Conservation (phyloP, 208 protist species). For the Porcisia hertigi region DNA sequence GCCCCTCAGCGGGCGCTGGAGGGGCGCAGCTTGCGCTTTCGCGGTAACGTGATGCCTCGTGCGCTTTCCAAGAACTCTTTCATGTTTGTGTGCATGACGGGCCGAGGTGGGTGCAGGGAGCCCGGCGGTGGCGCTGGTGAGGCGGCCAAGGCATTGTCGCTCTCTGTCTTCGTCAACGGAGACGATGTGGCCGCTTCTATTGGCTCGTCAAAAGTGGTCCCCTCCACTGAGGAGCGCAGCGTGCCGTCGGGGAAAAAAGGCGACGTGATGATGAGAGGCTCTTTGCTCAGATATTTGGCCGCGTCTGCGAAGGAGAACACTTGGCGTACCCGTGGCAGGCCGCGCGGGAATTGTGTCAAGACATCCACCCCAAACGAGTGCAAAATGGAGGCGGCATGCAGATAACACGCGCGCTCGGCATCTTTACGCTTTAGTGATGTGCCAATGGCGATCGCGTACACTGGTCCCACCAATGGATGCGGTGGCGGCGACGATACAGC, state of each 20-base stretch:
- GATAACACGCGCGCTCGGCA: conserved; percentile 73
- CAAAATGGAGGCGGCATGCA: conserved; percentile 78
- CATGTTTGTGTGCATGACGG: conserved; percentile 63
- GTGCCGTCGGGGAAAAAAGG: conserved; percentile 13
- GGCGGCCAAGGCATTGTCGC: background rate
- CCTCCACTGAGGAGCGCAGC: conserved; percentile 2
- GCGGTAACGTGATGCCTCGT: conserved; percentile 38
- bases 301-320: conserved; percentile 23
- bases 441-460: conserved; percentile 56
- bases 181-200: background rate
- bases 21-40: conserved; percentile 24
- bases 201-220: background rate
- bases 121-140: conserved; percentile 4
- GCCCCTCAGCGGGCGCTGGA: background rate
- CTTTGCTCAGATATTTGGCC: conserved; percentile 12
- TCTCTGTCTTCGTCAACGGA: background rate
- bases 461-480: background rate
- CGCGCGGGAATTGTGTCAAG: conserved; percentile 35
- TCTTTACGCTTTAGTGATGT: conserved; percentile 83
- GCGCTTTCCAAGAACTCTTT: conserved; percentile 52
- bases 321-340: conserved; percentile 41
- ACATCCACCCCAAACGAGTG: conserved; percentile 56
- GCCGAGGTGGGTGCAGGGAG: conserved; percentile 26
- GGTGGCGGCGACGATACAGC: conserved; percentile 1
- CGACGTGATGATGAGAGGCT: conserved; percentile 7